Base-by-base conservation (phyloP, 805 yeast genomes). In the Jamesozyma rosinii region DNA sequence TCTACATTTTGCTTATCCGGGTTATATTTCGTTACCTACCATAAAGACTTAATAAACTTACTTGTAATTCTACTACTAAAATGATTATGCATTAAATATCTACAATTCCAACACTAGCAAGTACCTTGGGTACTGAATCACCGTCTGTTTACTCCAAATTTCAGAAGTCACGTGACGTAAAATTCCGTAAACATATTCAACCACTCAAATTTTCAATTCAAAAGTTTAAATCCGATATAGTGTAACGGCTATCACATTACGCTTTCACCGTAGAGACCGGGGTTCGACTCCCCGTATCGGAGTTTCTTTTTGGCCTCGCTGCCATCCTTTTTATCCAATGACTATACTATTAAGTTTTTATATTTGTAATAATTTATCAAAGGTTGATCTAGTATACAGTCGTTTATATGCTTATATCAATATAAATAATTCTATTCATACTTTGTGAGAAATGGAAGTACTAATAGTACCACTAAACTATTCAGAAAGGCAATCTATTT, bases 161-260 rank as follows among this genome's bases (percentile, higher is more conserved):
- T n/a, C n/a, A n/a, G n/a, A n/a, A n/a, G n/a, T n/a, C n/a, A n/a
- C n/a, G n/a, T n/a, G n/a, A n/a, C n/a, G n/a, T n/a, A n/a, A n/a
- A n/a, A n/a, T n/a, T n/a, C n/a, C n/a, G n/a, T n/a, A n/a, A n/a
- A n/a, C n/a, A n/a, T n/a, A n/a, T n/a, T n/a, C n/a, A n/a, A n/a
- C n/a, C n/a, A n/a, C n/a, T n/a, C n/a, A n/a, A n/a, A n/a, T n/a
- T n/a, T n/a, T n/a, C n/a, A n/a, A n/a, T n/a, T n/a, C n/a, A n/a
- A n/a, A n/a, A n/a, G n/a, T n/a, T n/a, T n/a, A 5, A 14, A 37
- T 26, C 39, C 39, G 32, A 37, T 37, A 37, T 37, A 37, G 39
- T 37, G 31, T 37, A 37, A 37, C 32, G 39, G 32, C 39, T 37
- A 24, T 37, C 39, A 26, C 39, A 37, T 26, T 32, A 37, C 32